These are phyloP conservation scores for Decorospora gaudefroyi DNA, from an alignment of 2,329 filamentous ascomycete species.

Conservation along the genomic window DNA sequence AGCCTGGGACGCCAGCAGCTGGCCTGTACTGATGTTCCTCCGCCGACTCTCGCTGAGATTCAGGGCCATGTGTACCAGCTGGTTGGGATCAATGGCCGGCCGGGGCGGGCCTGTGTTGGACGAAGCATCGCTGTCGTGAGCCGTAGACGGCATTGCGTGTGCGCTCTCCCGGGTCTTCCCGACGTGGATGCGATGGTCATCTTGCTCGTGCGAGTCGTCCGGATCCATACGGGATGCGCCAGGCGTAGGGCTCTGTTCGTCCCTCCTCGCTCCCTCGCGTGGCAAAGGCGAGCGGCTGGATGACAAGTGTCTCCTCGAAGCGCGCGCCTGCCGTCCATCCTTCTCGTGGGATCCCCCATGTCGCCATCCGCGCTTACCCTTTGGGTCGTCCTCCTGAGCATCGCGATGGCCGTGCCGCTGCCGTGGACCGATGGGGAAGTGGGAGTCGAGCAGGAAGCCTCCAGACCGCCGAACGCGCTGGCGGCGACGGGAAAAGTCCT, in stretches of 20 bases:
- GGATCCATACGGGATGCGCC: constrained; percentile 9
- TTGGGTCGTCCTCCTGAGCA: constrained; percentile 37
- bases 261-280: constrained; percentile 18
- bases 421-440: constrained; percentile 38
- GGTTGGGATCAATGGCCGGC: constrained; percentile 75
- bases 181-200: constrained; percentile 22
- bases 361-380: constrained; percentile 47
- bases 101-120: constrained; percentile 33
- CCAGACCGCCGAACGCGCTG: constrained; percentile 44
- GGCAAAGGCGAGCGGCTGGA: constrained; percentile 28
- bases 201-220: constrained; percentile 9
- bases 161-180: constrained; percentile 25
- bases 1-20: constrained; percentile 57
- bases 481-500: constrained; percentile 40
- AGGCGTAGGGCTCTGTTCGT: constrained; percentile 12
- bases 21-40: constrained; percentile 62
- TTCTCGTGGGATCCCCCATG: constrained; percentile 36
- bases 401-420: constrained; percentile 36
- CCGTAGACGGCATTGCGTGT: constrained; percentile 9
- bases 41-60: constrained; percentile 81
- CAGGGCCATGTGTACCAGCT: constrained; percentile 91
- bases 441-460: constrained; percentile 54
- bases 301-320: constrained; percentile 21
- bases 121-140: constrained; percentile 12
- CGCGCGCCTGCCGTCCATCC: constrained; percentile 44